Base-by-base conservation (phyloP, 345 rosid species). In the Isatis tinctoria region DNA sequence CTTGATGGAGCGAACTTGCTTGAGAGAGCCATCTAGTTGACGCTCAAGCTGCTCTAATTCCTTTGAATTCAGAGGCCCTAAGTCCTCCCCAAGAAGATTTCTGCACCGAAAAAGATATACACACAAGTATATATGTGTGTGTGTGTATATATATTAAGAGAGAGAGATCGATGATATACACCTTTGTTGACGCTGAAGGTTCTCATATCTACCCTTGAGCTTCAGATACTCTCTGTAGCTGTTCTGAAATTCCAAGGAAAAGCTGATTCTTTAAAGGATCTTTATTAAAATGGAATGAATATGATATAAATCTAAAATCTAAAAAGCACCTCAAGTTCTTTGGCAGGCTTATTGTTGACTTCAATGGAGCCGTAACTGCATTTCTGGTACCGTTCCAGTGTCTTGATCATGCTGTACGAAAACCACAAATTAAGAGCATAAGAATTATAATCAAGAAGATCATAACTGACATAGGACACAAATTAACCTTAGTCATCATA, bases 221-320 rank as follows among this genome's bases (percentile, higher is more conserved):
- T 89, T 92, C 83, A 92, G 20, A 84, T 96, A 96, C 77, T 96
- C 99, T 80, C 89, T 72, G 82, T 92, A 96, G 80, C 91, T 90
- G 73, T 79, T 88, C 97, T 95, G 92, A 70, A 57, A 33, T 60
- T 30, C 18, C 37, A 58, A 54, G 40, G 14, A 52, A 22, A 69
- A 20, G 11, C 12, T 30, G 17, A 30, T 60, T 72, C 52, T 10
- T 8, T 0, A 67, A 37, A 71, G 6, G 35, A 26, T 28, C 0
- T 2, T 62, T 69, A 26, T 53, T 69, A 65, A 27, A 35, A 13
- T 68, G 12, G 2, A 16, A 7, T 24, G 33, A 22, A 2, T 24
- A 7, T 24, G 33, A 22, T 5, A 60, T 22, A 27, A 26, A 45
- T 52, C 3, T 24, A 62, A 56, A 43, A 18, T 70, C 14, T 36